phyloP scores from a whole-genome alignment of 805 yeast genomes.

The Metschnikowia orientalis region DNA sequence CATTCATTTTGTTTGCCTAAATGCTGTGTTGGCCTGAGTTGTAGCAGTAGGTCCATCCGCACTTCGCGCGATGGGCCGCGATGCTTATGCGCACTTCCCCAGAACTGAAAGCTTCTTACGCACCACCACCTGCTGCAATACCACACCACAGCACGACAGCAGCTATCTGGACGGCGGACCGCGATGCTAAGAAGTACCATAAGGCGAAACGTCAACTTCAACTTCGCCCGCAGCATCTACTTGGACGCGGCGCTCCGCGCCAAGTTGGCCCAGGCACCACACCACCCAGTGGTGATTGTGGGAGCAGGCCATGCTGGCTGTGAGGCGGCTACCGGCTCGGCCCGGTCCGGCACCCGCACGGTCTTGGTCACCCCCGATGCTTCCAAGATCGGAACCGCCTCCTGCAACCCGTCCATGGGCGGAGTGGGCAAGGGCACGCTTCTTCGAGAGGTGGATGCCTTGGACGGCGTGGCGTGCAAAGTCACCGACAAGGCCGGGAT shows the following conservation, averaged over 20 bases:
- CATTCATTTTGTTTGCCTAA: slow-evolving; percentile 12
- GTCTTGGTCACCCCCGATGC: slow-evolving; percentile 72
- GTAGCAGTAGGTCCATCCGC: no score
- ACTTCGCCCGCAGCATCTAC: slow-evolving; percentile 22
- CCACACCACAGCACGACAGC: no score
- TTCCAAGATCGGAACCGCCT: slow-evolving; percentile 82
- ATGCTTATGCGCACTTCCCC: no score
- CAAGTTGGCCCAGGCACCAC: slow-evolving; percentile 25
- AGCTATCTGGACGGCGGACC: no score
- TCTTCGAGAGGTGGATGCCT: slow-evolving; percentile 88
- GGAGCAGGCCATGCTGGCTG: slow-evolving; percentile 99
- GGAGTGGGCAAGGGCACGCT: slow-evolving; percentile 98
- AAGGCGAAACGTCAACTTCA: no score
- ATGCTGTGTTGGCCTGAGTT: no score
- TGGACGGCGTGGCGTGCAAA: slow-evolving; percentile 85
- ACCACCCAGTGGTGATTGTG: slow-evolving; percentile 72
- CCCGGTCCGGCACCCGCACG: slow-evolving; percentile 72
- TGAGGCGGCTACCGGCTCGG: slow-evolving; percentile 93
- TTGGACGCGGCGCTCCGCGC: slow-evolving; percentile 34
- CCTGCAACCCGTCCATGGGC: slow-evolving; percentile 97
- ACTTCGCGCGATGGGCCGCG: no score
- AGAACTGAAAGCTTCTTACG: no score
- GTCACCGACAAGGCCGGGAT: slow-evolving; percentile 93
- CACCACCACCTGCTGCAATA: no score
- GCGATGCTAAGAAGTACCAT: not conserved